Evolutionary conservation across 257 asterid genomes (phyloP).

Genomic region (Eustoma russellianum): DNA sequence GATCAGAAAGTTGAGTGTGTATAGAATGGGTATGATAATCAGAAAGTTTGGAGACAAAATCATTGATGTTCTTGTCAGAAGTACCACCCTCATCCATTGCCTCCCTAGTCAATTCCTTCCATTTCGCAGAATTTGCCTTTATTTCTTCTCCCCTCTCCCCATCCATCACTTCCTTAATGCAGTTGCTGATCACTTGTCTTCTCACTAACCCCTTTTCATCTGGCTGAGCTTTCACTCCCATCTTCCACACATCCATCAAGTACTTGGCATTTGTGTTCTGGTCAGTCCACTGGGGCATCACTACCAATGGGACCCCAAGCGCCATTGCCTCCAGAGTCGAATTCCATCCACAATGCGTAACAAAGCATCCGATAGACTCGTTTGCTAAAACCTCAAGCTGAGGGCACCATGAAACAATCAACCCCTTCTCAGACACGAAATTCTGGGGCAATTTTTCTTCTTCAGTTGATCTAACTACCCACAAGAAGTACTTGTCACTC

Average conservation of each 20-base stretch:
- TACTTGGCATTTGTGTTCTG: slow-evolving; percentile 37
- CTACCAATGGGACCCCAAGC: slow-evolving; percentile 23
- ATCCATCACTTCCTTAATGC: slow-evolving; percentile 21
- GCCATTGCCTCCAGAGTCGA: slow-evolving; percentile 39
- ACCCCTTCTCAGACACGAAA: slow-evolving; percentile 22
- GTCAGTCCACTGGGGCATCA: slow-evolving; percentile 32
- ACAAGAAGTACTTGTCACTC: slow-evolving; percentile 25
- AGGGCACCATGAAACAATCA: slow-evolving; percentile 53
- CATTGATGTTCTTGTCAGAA: slow-evolving; percentile 28
- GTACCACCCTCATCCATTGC: slow-evolving; percentile 33
- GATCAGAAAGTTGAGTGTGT: no score
- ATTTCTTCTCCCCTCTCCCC: slow-evolving; percentile 23
- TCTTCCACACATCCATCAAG: slow-evolving; percentile 30
- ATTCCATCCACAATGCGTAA: slow-evolving; percentile 53
- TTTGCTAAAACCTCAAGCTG: slow-evolving; percentile 29
- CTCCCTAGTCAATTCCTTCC: slow-evolving; percentile 25
- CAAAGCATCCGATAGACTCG: slow-evolving; percentile 22
- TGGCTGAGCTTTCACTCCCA: slow-evolving; percentile 22
- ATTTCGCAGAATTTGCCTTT: slow-evolving; percentile 18
- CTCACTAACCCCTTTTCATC: slow-evolving; percentile 24
- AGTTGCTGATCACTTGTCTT: slow-evolving; percentile 17
- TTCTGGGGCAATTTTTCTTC: slow-evolving; percentile 21
- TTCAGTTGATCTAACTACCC: slow-evolving; percentile 46
- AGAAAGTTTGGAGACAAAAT: slow-evolving; percentile 9
- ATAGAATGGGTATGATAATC: no score